phyloP scores from a whole-genome alignment of 305 asterid genomes.

The Petunia hybrid region DNA sequence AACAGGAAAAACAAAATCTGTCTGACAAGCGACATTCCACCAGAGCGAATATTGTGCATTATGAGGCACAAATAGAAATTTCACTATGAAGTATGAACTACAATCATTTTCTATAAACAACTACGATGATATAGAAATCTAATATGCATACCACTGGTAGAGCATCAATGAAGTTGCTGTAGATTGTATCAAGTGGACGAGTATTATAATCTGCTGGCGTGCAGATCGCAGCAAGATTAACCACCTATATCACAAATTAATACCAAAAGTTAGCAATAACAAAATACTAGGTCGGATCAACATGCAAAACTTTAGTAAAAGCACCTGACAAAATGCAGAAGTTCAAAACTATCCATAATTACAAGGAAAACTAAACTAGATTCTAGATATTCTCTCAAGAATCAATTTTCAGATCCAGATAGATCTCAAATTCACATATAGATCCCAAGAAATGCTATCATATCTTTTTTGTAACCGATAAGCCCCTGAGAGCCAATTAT shows the following conservation, averaged over 20 bases:
- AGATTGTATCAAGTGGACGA: conserved; percentile 83
- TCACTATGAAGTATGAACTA: neutral
- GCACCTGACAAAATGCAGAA: neutral
- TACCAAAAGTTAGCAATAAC: conserved; percentile 1
- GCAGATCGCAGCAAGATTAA: conserved; percentile 54
- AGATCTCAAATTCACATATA: neutral
- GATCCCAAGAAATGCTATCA: neutral
- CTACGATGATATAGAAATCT: conserved; percentile 11
- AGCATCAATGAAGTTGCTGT: conserved; percentile 89
- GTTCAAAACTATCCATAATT: neutral
- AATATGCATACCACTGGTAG: conserved; percentile 70
- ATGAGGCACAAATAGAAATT: neutral
- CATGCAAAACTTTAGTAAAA: too few species aligned
- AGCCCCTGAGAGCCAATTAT: too few species aligned
- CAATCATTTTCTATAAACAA: neutral
- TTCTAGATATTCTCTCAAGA: neutral
- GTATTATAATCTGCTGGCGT: conserved; percentile 54
- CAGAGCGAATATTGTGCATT: conserved; percentile 19
- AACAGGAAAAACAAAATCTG: neutral
- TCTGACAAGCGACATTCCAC: neutral
- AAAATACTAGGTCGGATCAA: neutral
- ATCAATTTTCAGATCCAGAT: neutral
- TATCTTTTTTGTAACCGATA: too few species aligned
- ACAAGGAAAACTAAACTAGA: neutral
- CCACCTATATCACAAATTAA: conserved; percentile 37